Conservation (phyloP, 225 moss, liverwort and hornwort genomes). For the Polytrichum commune region DNA sequence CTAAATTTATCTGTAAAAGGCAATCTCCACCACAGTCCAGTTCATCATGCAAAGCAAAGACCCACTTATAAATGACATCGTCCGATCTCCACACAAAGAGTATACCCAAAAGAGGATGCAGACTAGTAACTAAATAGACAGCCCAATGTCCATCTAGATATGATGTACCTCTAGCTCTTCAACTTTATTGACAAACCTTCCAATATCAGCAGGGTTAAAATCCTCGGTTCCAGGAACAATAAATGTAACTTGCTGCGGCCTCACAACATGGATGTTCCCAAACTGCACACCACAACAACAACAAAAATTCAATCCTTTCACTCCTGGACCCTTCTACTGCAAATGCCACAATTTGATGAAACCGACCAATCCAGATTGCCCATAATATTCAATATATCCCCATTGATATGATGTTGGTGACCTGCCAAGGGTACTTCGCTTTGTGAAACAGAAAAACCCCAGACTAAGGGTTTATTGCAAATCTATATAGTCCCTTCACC, state of each 20-base stretch:
- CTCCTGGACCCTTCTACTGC: no score
- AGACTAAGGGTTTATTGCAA: neutral
- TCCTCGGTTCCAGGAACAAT: constrained; percentile 69
- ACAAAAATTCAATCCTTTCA: no score
- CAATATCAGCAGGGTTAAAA: constrained; percentile 57
- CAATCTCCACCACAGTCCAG: neutral
- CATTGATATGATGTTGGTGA: no score
- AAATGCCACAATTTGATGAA: no score
- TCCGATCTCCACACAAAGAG: neutral
- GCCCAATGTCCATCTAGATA: neutral
- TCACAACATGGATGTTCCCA: constrained; percentile 71
- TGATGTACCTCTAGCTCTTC: constrained; percentile 60
- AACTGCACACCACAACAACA: constrained; percentile 33
- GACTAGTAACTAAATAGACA: neutral
- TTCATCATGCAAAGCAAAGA: constrained; percentile 9
- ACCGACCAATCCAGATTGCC: no score
- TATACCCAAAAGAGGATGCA: neutral
- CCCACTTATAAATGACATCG: constrained; percentile 1
- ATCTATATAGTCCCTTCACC: neutral
- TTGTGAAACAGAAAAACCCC: neutral
- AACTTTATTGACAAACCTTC: constrained; percentile 54
- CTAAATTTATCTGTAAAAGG: no score
- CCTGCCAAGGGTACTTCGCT: no score
- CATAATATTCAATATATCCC: no score
- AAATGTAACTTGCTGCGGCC: constrained; percentile 78